Base-by-base conservation (phyloP, 495 filamentous ascomycete species). In the Talaromyces nanjingensis region DNA sequence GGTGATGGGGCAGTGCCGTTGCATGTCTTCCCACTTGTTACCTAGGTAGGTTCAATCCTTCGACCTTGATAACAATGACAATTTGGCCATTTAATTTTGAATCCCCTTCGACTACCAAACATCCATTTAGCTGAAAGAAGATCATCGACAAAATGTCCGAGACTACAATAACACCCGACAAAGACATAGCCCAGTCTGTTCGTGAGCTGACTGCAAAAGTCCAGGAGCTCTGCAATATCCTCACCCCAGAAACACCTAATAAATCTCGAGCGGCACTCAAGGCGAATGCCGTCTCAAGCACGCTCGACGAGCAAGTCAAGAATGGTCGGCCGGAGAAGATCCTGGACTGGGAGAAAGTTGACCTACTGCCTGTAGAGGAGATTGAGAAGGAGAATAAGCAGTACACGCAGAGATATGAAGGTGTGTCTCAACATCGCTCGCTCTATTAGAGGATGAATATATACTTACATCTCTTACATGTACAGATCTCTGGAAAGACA, bases 221-320 rank as follows among this genome's bases (percentile, higher is more conserved):
- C 33, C 33, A 37, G 11, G 33, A 37, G 9, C 33, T 37, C 33
- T 37, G 33, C 11, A 12, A 37, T 9, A 37, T 37, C 33, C 33
- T 37, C 11, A 37, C 9, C 11, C 33, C 9, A 12, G 33, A 37
- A 37, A 37, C 8, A 11, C 33, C 60, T 5, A 25, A 9, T 18
- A 62, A 62, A 62, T 31, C 24, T 53, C 60, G 60, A 53, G 42
- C 22, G 52, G 42, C 29, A 31, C 25, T 52, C 14, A 49, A 34
- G 45, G 60, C 6, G 2, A 92, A 91, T 65, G 75, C 84, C 47
- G 69, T 85, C n/a, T 79, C 83, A 42, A 83, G 76, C 76, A 87
- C 83, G 78, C 68, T 77, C 70, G 0, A 53, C 60, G 60, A 62
- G n/a, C 22, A 62, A 53, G 14, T 49, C 2, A 34, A 33, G 2